Percentiles rank a stretch among this genome's conserved stretches.
These are phyloP conservation scores for Solanum hybrid DNA, from an alignment of 305 asterid species.

Conservation along the genomic window DNA sequence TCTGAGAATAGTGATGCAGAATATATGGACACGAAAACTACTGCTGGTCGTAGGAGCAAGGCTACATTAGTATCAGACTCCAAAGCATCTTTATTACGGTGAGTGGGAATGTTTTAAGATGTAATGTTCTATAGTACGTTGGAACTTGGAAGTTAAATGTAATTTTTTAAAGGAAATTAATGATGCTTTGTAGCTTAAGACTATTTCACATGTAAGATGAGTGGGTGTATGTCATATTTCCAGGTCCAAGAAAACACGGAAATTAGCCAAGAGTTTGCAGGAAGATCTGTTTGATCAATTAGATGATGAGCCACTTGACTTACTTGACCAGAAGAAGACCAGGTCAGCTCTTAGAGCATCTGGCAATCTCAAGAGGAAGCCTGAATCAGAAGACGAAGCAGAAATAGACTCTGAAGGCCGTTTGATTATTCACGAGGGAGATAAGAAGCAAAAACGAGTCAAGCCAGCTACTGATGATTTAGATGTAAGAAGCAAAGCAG, in stretches of 20 bases:
- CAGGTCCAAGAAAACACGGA: constrained; percentile 59
- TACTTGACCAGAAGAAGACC: constrained; percentile 65
- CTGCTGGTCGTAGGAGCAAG: constrained; percentile 39
- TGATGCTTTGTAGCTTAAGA: not conserved
- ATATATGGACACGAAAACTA: constrained; percentile 26
- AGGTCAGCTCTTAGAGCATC: constrained; percentile 78
- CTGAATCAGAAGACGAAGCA: constrained; percentile 74
- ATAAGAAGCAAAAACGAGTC: constrained; percentile 34
- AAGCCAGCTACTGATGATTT: constrained; percentile 16
- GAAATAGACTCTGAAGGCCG: constrained; percentile 80
- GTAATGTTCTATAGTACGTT: not conserved
- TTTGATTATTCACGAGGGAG: constrained; percentile 45
- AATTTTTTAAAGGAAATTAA: not conserved
- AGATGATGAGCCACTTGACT: constrained; percentile 87
- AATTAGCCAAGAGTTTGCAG: constrained; percentile 59
- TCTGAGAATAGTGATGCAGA: constrained; percentile 47
- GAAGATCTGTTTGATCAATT: constrained; percentile 72
- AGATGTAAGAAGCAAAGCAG: constrained; percentile 45
- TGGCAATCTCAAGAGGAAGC: constrained; percentile 25
- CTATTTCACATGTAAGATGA: constrained; percentile 1
- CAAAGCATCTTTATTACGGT: constrained; percentile 53
- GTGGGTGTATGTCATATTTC: not conserved
- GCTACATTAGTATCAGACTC: constrained; percentile 30
- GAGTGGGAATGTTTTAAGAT: constrained; percentile 14
- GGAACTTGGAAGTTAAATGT: not conserved